These are phyloP conservation scores for Lathyrus aphaca DNA, from an alignment of 306 rosid genomes.

Conservation along the genomic window DNA sequence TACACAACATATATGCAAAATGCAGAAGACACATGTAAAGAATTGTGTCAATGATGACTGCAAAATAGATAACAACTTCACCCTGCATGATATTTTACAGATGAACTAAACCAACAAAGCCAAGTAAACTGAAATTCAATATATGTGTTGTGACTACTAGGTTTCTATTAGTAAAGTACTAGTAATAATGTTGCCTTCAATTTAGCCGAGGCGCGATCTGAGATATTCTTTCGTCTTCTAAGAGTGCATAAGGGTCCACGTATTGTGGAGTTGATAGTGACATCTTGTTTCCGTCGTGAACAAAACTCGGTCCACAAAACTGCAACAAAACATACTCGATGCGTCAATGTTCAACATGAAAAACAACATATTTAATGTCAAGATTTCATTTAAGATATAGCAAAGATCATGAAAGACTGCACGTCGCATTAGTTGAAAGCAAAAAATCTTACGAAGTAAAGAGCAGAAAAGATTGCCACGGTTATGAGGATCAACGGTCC, in stretches of 20 bases:
- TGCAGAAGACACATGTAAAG: constrained; percentile 27
- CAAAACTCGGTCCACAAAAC: constrained; percentile 80
- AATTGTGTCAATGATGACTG: constrained; percentile 35
- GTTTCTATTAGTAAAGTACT: constrained; percentile 47
- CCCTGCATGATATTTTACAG: constrained; percentile 46
- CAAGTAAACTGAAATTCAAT: constrained; percentile 34
- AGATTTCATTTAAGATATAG: constrained; percentile 19
- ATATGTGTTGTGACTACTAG: constrained; percentile 37
- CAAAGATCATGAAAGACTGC: neutral
- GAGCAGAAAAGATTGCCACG: constrained; percentile 65
- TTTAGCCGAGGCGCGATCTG: constrained; percentile 76
- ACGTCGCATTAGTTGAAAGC: constrained; percentile 17
- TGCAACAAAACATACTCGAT: constrained; percentile 48
- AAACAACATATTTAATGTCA: constrained; percentile 18
- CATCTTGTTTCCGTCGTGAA: constrained; percentile 68
- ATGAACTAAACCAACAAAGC: constrained; percentile 39
- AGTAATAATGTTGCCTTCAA: constrained; percentile 41
- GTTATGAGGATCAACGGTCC: constrained; percentile 85
- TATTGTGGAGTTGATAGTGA: constrained; percentile 72
- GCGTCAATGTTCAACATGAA: neutral
- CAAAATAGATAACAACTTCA: constrained; percentile 34
- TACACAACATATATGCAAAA: constrained; percentile 19
- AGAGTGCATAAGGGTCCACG: constrained; percentile 83
- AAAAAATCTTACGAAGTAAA: constrained; percentile 68
- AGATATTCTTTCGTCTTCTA: constrained; percentile 91